Conservation (phyloP, 345 rosid species). For the Xanthoceras sorbifolium region DNA sequence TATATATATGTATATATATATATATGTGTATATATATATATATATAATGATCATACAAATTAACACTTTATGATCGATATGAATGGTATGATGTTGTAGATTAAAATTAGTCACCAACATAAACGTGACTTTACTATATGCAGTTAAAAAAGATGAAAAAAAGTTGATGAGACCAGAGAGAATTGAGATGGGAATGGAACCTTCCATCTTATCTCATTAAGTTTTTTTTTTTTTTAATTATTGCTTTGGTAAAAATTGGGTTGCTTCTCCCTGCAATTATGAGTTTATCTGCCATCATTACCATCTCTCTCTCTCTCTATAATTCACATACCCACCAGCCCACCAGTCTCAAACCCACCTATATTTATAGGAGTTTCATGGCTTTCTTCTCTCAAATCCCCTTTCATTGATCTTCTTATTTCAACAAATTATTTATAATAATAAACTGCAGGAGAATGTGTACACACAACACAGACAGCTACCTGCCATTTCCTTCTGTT, state of each 20-base stretch:
- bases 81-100: too few relatives aligned
- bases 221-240: slow-evolving; percentile 12
- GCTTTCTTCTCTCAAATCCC: slow-evolving; percentile 15
- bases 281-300: slow-evolving; percentile 48
- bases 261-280: slow-evolving; percentile 43
- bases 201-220: too few relatives aligned
- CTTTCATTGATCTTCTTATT: slow-evolving; percentile 14
- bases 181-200: too few relatives aligned
- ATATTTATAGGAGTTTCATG: slow-evolving; percentile 30
- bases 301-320: slow-evolving; percentile 19
- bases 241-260: slow-evolving; percentile 4
- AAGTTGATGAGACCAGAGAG: too few relatives aligned
- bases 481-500: slow-evolving; percentile 33
- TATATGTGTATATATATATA: too few relatives aligned
- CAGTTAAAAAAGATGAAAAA: too few relatives aligned
- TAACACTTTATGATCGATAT: too few relatives aligned
- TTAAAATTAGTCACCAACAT: too few relatives aligned
- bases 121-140: too few relatives aligned
- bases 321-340: slow-evolving; percentile 11
- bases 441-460: slow-evolving; percentile 42
- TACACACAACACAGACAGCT: slow-evolving; percentile 30
- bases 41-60: too few relatives aligned
- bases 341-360: slow-evolving; percentile 20
- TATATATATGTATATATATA: too few relatives aligned
- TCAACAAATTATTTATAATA: not conserved